Conservation (phyloP, 768 basidiomycete species). For the Auriculariales sp. region DNA sequence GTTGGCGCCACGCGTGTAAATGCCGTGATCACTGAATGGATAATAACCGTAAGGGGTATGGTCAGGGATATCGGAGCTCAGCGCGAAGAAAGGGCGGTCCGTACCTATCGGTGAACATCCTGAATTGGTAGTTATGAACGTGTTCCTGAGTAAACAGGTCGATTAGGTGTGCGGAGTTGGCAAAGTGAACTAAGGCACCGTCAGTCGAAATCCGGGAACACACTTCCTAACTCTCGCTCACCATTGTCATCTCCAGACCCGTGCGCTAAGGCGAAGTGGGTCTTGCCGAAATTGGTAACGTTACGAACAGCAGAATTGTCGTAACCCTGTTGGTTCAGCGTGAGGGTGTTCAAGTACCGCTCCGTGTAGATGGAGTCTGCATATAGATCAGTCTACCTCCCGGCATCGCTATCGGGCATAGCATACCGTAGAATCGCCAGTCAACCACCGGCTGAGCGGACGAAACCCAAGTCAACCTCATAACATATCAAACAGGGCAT, state of each 20-base stretch:
- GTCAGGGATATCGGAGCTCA: neutral
- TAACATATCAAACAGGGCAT: neutral
- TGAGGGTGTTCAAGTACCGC: slow-evolving; percentile 84
- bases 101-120: slow-evolving; percentile 95
- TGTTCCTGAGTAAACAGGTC: slow-evolving; percentile 80
- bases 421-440: slow-evolving; percentile 66
- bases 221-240: slow-evolving; percentile 2
- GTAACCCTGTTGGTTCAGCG: slow-evolving; percentile 75
- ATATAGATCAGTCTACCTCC: neutral
- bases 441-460: slow-evolving; percentile 63
- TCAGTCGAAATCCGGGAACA: slow-evolving; percentile 1
- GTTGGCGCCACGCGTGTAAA: slow-evolving; percentile 58
- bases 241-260: slow-evolving; percentile 90
- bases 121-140: slow-evolving; percentile 66
- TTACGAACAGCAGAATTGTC: slow-evolving; percentile 75
- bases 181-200: slow-evolving; percentile 57
- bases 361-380: slow-evolving; percentile 94
- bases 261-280: slow-evolving; percentile 76
- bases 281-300: slow-evolving; percentile 71
- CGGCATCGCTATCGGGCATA: neutral
- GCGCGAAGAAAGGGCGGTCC: slow-evolving; percentile 16
- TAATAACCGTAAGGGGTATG: slow-evolving; percentile 3
- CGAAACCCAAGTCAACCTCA: slow-evolving; percentile 1
- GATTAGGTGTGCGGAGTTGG: slow-evolving; percentile 78
- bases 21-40: slow-evolving; percentile 58